Percentiles rank a stretch among this genome's conserved stretches.
Evolutionary conservation across 257 asterid genomes (phyloP).

Genomic region (Henckelia pumila): DNA sequence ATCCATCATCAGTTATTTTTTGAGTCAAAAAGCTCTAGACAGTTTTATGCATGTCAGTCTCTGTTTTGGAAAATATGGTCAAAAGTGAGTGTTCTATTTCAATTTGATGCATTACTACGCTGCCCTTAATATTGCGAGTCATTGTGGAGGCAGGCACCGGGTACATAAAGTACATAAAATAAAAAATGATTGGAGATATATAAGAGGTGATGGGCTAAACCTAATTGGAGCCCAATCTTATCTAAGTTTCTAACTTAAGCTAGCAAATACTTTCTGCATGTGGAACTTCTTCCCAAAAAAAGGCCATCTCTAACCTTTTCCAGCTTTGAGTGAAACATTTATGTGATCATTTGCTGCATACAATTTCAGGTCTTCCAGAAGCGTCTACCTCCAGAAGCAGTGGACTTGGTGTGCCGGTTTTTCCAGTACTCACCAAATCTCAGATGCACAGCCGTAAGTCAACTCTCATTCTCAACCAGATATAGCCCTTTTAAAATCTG

Average conservation of each 20-base stretch:
- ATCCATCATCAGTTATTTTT: background rate
- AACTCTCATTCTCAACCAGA: slow-evolving; percentile 27
- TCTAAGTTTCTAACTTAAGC: no score
- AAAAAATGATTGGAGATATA: background rate
- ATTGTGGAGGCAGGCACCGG: background rate
- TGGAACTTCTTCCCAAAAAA: background rate
- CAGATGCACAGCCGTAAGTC: slow-evolving; percentile 96
- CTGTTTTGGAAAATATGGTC: background rate
- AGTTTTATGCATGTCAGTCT: background rate
- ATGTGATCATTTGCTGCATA: slow-evolving; percentile 5
- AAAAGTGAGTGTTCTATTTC: no score
- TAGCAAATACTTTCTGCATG: background rate
- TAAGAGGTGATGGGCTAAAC: background rate
- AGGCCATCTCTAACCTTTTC: background rate
- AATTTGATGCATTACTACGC: background rate
- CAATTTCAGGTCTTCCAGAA: slow-evolving; percentile 86
- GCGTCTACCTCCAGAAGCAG: slow-evolving; percentile 97
- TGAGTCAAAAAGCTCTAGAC: background rate
- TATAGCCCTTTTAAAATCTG: slow-evolving; percentile 12
- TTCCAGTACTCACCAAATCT: slow-evolving; percentile 95
- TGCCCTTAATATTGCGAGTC: background rate
- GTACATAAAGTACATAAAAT: no score
- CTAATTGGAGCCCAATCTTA: background rate
- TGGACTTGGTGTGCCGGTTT: slow-evolving; percentile 87
- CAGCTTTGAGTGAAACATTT: background rate